Evolutionary conservation across 140 eudicot genomes (phyloP).

Genomic region (Bidens hawaiensis): DNA sequence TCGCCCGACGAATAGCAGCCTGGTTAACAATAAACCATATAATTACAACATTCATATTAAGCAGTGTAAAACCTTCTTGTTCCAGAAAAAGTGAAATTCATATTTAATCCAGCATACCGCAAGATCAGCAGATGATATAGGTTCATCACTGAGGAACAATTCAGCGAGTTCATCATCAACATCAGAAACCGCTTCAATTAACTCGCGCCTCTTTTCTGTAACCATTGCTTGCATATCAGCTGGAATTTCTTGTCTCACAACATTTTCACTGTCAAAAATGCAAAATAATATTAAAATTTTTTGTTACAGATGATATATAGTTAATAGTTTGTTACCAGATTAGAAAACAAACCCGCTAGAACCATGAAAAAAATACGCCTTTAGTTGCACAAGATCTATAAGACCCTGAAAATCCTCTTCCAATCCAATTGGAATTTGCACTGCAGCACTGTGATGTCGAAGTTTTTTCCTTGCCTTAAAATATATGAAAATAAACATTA

Average conservation of each 20-base stretch:
- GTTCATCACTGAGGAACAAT: too few species aligned
- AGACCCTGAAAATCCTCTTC: too few species aligned
- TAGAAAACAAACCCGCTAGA: conserved; percentile 74
- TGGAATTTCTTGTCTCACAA: conserved; percentile 75
- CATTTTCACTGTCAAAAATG: conserved; percentile 54
- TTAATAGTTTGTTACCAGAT: background rate
- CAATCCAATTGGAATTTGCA: conserved; percentile 98
- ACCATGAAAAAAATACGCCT: too few species aligned
- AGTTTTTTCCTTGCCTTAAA: conserved; percentile 82
- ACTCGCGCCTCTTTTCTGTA: conserved; percentile 75
- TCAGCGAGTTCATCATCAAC: too few species aligned
- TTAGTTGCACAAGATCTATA: too few species aligned
- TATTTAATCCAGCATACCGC: conserved; percentile 46
- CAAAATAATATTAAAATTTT: background rate
- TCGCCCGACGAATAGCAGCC: conserved; percentile 96
- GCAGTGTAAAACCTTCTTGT: background rate
- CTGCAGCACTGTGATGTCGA: conserved; percentile 97
- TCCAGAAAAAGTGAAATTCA: background rate
- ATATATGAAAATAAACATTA: background rate
- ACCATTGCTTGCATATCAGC: conserved; percentile 58
- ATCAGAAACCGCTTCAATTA: too few species aligned
- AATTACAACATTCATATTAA: background rate
- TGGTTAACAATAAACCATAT: conserved; percentile 22
- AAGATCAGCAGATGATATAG: conserved; percentile 76
- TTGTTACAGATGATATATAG: conserved; percentile 4